Conservation (phyloP, 2,329 filamentous ascomycete genomes). For the Aspergillus sergii region DNA sequence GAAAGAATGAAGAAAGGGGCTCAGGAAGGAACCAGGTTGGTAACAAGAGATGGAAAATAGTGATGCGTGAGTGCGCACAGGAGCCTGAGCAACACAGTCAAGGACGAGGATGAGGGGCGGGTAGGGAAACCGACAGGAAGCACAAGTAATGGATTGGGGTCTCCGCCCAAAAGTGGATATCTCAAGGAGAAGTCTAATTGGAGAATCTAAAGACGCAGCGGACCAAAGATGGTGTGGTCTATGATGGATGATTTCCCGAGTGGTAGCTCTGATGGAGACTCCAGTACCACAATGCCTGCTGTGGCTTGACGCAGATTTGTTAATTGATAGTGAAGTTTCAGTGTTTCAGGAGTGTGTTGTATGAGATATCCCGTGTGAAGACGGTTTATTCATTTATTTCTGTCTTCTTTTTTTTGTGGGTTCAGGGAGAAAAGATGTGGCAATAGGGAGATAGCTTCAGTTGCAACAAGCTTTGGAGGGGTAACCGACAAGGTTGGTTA, state of each 20-base stretch:
- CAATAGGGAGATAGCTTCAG: background rate
- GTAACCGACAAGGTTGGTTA: constrained; percentile 9
- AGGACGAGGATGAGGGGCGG: constrained; percentile 23
- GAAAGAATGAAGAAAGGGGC: background rate
- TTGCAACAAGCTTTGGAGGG: constrained; percentile 21
- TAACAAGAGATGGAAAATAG: constrained; percentile 6
- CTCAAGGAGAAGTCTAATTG: constrained; percentile 27
- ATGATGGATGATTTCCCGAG: constrained; percentile 2
- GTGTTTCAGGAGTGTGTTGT: background rate
- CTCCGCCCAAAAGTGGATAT: constrained; percentile 27
- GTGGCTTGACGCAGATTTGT: background rate
- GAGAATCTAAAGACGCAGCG: constrained; percentile 18
- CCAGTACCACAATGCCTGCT: background rate
- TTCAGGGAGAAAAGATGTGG: background rate
- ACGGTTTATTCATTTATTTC: constrained; percentile 8
- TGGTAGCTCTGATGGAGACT: constrained; percentile 2
- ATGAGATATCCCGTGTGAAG: background rate
- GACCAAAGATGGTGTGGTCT: constrained; percentile 19
- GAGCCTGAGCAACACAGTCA: constrained; percentile 7
- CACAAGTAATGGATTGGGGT: constrained; percentile 11
- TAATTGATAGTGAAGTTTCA: background rate
- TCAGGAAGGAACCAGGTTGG: background rate
- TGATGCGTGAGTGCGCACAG: constrained; percentile 7
- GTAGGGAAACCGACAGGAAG: constrained; percentile 25
- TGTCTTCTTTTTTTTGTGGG: constrained; percentile 2